Evolutionary conservation across 148 eudicot species (phyloP).

Genomic region (Salicornia ramosissima): DNA sequence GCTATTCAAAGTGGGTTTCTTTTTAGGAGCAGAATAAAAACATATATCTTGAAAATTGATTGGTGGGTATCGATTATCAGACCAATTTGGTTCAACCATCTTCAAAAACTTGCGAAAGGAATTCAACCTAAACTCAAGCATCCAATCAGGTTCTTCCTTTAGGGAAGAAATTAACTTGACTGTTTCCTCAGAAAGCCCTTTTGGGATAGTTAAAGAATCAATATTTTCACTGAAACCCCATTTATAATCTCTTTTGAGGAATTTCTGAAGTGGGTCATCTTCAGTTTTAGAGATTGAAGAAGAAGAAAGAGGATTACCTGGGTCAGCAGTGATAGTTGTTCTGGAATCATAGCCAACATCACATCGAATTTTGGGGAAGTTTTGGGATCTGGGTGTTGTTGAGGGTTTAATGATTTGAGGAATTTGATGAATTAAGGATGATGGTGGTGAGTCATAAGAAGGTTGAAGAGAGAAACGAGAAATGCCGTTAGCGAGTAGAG

Average conservation of each 20-base stretch:
- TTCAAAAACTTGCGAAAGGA: constrained; percentile 60
- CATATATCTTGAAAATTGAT: constrained; percentile 67
- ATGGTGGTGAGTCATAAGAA: constrained; percentile 24
- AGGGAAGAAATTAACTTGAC: constrained; percentile 56
- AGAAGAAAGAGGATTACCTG: constrained; percentile 29
- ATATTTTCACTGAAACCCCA: constrained; percentile 76
- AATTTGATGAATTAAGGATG: constrained; percentile 33
- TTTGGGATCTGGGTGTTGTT: constrained; percentile 26
- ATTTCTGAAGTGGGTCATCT: constrained; percentile 68
- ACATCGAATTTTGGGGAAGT: constrained; percentile 45
- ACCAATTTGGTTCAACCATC: constrained; percentile 87
- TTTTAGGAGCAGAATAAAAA: constrained; percentile 80
- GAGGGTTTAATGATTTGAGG: constrained; percentile 25
- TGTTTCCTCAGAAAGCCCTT: constrained; percentile 77
- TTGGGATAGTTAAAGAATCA: constrained; percentile 71
- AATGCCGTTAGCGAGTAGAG: constrained; percentile 56
- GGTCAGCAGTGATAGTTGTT: constrained; percentile 29
- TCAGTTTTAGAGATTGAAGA: constrained; percentile 20
- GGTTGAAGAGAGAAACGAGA: constrained; percentile 45
- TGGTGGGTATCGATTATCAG: constrained; percentile 69
- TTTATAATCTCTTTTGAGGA: constrained; percentile 69
- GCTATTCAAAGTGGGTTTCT: constrained; percentile 76
- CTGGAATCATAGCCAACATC: constrained; percentile 49
- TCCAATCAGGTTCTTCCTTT: constrained; percentile 87
- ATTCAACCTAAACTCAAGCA: constrained; percentile 76